Evolutionary conservation across 352 stramenopile species (phyloP).

Genomic region (Globisporangium megalacanthum): DNA sequence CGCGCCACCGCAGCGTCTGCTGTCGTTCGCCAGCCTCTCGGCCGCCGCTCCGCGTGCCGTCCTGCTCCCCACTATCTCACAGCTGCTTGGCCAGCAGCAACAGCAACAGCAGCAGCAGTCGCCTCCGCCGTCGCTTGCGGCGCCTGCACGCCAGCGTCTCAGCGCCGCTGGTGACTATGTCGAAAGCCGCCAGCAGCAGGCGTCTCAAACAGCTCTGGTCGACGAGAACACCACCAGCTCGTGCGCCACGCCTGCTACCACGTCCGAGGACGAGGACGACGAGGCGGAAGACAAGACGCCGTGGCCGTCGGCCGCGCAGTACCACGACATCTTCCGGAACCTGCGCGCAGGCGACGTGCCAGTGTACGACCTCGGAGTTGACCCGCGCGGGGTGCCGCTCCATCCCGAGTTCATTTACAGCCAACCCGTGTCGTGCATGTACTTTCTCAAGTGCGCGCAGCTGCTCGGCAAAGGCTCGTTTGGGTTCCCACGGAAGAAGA

Average conservation of each 20-base stretch:
- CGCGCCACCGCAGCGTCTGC: conserved; percentile 2
- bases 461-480: conserved; percentile 67
- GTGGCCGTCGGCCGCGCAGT: conserved; percentile 67
- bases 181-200: no score
- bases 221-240: no score
- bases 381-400: conserved; percentile 59
- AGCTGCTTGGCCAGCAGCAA: conserved; percentile 33
- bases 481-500: conserved; percentile 63
- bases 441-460: conserved; percentile 60
- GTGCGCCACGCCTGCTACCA: no score
- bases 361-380: conserved; percentile 67
- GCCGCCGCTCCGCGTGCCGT: conserved; percentile 3
- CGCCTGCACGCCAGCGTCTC: not conserved
- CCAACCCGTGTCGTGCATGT: conserved; percentile 67
- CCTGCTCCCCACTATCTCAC: conserved; percentile 32
- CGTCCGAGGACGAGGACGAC: conserved; percentile 21
- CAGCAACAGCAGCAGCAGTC: conserved; percentile 9
- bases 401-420: conserved; percentile 79
- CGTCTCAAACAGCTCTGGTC: no score
- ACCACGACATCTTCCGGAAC: conserved; percentile 46
- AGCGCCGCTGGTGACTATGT: conserved; percentile 5
- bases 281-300: conserved; percentile 66
- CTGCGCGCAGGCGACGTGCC: conserved; percentile 35
- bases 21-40: conserved; percentile 14
- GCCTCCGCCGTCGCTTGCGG: not conserved